Evolutionary conservation across 1,139 yeast species (phyloP), one percentile per base, ranked within the genome.

Genomic region (Yamadazyma spencermartinsiae): DNA sequence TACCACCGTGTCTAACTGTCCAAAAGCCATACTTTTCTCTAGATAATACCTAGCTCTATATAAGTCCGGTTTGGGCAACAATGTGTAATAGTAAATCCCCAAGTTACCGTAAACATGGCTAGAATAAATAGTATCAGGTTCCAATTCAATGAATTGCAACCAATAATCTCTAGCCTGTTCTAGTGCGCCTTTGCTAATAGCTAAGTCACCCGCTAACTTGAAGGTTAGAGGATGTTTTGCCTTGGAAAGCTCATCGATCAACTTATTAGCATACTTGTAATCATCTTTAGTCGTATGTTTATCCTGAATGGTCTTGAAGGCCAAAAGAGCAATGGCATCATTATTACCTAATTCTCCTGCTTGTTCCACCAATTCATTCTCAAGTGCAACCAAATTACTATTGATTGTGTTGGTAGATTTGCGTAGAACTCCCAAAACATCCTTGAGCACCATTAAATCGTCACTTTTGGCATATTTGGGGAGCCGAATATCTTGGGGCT

Each of bases 261-360:
- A 71, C 30, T 68, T 58, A 44, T 77, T 76, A 1, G 95, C 95
- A 56, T 82, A 75, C 2, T 56, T 52, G 44, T 69, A 72, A 46
- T 88, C 96, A 4, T 78, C 85, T 10, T 56, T 54, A 41, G 61
- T 50, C 9, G 69, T 67, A 1, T 58, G 45, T 7, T 57, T 50
- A 26, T 54, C 48, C 27, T 54, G 65, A 20, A 84, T 55, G 0
- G 82, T 80, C 46, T 72, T 85, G 63, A 73, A 88, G 29, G 88
- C 78, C 16, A 89, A 60, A 12, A 86, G 65, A 1, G 92, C 69
- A 19, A 89, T 79, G 1, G 96, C 96, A 58, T 88, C 88, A 45
- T 80, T 76, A 52, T 85, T 78, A 1, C 96, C 96, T 51, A 80
- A 52, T 52, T 86, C 95, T 0, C 96, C 96, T 7, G 96, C 89